These are phyloP conservation scores for Aspergillus sclerotioniger DNA, from an alignment of 495 filamentous ascomycete species.

Conservation along the genomic window DNA sequence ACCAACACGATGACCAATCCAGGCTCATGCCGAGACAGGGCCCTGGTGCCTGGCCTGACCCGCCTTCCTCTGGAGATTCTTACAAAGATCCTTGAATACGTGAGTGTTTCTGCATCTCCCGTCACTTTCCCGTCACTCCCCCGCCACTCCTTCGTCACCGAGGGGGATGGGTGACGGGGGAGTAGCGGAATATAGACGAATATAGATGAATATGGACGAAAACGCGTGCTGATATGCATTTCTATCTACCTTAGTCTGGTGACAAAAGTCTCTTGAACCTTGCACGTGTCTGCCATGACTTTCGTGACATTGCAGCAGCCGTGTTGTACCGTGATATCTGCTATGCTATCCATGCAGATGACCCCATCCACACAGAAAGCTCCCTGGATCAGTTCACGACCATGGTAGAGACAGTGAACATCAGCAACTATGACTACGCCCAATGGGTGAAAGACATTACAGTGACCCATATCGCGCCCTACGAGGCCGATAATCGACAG, in stretches of 20 bases:
- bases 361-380: background rate
- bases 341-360: background rate
- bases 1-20: too few relatives aligned
- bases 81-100: background rate
- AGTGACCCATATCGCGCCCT: background rate
- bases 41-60: background rate
- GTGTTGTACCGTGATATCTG: background rate
- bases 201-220: too few relatives aligned
- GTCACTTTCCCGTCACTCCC: background rate
- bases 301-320: background rate
- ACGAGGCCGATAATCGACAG: background rate
- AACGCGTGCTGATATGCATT: background rate
- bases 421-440: constrained; percentile 40
- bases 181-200: too few relatives aligned
- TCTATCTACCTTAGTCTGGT: background rate
- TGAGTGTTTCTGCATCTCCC: background rate
- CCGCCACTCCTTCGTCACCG: too few relatives aligned
- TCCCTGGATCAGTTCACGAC: constrained; percentile 49
- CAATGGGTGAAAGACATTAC: background rate
- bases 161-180: too few relatives aligned
- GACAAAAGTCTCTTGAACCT: background rate
- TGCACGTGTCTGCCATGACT: background rate
- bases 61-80: background rate
- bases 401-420: constrained; percentile 57
- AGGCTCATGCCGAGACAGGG: too few relatives aligned